A percentile compares a stretch with the other conserved stretches of the same genome.
These are phyloP conservation scores for Fusarium sp. DNA, from an alignment of 2,329 filamentous ascomycete species.

Conservation along the genomic window DNA sequence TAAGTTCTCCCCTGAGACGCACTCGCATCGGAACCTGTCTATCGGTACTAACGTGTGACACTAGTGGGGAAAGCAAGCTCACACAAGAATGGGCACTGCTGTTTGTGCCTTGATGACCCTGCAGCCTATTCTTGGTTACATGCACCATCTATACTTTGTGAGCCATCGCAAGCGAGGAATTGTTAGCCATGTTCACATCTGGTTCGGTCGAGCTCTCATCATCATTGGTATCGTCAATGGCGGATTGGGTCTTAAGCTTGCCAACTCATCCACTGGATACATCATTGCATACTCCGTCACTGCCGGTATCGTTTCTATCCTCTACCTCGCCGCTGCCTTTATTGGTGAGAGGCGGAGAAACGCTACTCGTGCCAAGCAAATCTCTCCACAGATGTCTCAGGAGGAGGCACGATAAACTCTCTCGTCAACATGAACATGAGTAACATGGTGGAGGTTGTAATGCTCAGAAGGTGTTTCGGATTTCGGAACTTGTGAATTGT, in stretches of 20 bases:
- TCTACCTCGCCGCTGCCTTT: constrained; percentile 56
- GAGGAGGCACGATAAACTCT: constrained; percentile 27
- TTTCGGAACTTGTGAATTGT: constrained; percentile 16
- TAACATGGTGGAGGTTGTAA: background rate
- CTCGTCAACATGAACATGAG: background rate
- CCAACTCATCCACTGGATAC: constrained; percentile 55
- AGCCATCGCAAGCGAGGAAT: constrained; percentile 61
- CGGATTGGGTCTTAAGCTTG: constrained; percentile 69
- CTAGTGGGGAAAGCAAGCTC: constrained; percentile 65
- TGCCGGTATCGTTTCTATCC: constrained; percentile 60
- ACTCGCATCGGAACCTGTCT: background rate
- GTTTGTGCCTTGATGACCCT: constrained; percentile 66
- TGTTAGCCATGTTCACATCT: constrained; percentile 70
- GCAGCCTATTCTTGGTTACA: constrained; percentile 68
- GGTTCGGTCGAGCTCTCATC: constrained; percentile 71
- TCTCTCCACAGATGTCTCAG: constrained; percentile 46
- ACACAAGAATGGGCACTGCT: constrained; percentile 68
- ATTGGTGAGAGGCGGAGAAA: constrained; percentile 31
- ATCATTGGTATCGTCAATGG: constrained; percentile 72
- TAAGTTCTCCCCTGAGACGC: constrained; percentile 52
- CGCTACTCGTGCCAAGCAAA: constrained; percentile 26
- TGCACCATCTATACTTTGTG: constrained; percentile 68
- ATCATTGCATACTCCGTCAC: constrained; percentile 69
- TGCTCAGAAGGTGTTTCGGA: constrained; percentile 21
- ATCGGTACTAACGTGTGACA: constrained; percentile 32